phyloP scores from a whole-genome alignment of 2,329 filamentous ascomycete genomes.

The Trichoderma sp. region DNA sequence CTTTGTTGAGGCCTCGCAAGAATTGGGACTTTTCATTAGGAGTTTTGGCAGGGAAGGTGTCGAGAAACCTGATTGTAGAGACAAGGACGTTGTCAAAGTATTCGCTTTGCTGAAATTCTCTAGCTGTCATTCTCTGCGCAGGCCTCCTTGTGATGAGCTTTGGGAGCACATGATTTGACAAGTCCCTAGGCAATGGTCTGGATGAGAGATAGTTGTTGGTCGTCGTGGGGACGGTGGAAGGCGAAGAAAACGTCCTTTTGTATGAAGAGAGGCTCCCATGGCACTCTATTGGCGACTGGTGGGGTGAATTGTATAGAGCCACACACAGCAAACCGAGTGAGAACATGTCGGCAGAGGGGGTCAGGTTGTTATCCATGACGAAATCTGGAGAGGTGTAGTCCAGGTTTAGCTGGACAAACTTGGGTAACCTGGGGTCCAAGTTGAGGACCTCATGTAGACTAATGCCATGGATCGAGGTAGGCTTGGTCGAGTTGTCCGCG shows the following conservation, averaged over 20 bases:
- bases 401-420: slow-evolving; percentile 81
- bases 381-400: slow-evolving; percentile 97
- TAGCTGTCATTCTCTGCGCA: slow-evolving; percentile 81
- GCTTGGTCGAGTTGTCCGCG: slow-evolving; percentile 71
- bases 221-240: slow-evolving; percentile 74
- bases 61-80: slow-evolving; percentile 92
- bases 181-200: slow-evolving; percentile 75
- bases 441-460: slow-evolving; percentile 82
- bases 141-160: slow-evolving; percentile 84
- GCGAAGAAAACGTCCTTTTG: slow-evolving; percentile 77
- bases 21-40: slow-evolving; percentile 89
- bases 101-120: slow-evolving; percentile 90
- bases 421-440: slow-evolving; percentile 79
- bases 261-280: slow-evolving; percentile 81
- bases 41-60: slow-evolving; percentile 88
- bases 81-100: slow-evolving; percentile 98
- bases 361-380: slow-evolving; percentile 85
- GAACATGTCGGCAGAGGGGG: slow-evolving; percentile 86
- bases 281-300: slow-evolving; percentile 80
- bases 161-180: slow-evolving; percentile 75
- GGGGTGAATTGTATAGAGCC: slow-evolving; percentile 92
- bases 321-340: slow-evolving; percentile 86
- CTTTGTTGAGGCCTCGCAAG: slow-evolving; percentile 81
- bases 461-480: slow-evolving; percentile 76
- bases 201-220: slow-evolving; percentile 85